Evolutionary conservation across 164 flowering plant genomes (phyloP).

Genomic region (Piper longum): DNA sequence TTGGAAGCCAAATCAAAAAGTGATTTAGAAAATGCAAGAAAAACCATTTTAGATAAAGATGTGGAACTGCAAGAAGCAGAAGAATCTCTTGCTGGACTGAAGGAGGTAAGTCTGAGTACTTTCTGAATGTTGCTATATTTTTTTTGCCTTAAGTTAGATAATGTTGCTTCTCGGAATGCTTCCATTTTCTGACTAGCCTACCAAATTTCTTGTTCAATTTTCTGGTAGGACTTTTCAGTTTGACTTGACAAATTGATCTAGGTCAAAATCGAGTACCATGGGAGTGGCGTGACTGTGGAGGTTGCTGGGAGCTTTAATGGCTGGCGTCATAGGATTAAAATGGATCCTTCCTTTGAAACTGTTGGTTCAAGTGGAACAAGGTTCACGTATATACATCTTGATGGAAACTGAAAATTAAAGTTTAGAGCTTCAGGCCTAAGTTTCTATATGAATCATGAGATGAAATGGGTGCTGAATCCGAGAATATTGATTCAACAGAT

Average conservation of each 20-base stretch:
- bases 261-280: conserved; percentile 61
- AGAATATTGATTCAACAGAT: no score
- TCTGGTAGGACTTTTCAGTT: background rate
- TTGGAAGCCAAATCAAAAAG: conserved; percentile 59
- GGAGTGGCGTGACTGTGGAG: conserved; percentile 62
- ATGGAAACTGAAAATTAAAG: no score
- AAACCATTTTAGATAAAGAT: conserved; percentile 52
- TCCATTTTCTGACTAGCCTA: no score
- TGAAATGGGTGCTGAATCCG: no score
- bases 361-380: conserved; percentile 26
- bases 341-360: conserved; percentile 43
- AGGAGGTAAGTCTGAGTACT: conserved; percentile 34
- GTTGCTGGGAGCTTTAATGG: conserved; percentile 94
- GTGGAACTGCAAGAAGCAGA: conserved; percentile 58
- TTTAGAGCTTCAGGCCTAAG: no score
- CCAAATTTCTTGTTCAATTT: background rate
- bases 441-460: no score
- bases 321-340: conserved; percentile 58
- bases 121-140: background rate
- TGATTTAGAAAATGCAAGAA: conserved; percentile 54
- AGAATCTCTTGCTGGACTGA: conserved; percentile 56
- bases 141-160: background rate
- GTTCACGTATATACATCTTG: no score
- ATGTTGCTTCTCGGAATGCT: no score
- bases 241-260: conserved; percentile 12